phyloP scores from a whole-genome alignment of 495 filamentous ascomycete genomes.

The Ascobolus immersus region DNA sequence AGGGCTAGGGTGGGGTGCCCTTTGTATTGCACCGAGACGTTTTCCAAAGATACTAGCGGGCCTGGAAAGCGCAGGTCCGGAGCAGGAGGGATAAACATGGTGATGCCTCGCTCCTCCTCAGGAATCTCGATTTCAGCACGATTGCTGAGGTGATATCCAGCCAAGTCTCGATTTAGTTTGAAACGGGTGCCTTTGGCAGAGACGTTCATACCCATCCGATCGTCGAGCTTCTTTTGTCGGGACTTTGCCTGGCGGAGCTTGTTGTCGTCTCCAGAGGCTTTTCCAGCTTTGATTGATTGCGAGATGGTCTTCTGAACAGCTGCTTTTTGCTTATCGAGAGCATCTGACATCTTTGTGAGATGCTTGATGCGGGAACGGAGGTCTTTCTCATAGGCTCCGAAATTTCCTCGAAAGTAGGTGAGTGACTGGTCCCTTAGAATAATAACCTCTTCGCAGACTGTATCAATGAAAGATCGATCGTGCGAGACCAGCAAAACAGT shows the following conservation, averaged over 20 bases:
- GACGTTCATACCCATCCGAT: constrained; percentile 49
- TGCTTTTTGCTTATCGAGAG: constrained; percentile 46
- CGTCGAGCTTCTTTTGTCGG: constrained; percentile 56
- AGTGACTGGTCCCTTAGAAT: constrained; percentile 42
- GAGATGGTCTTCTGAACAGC: constrained; percentile 53
- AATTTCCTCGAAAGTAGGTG: constrained; percentile 42
- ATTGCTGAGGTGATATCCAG: constrained; percentile 28
- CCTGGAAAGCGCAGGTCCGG: constrained; percentile 50
- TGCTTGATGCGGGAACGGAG: constrained; percentile 17
- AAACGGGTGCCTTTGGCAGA: constrained; percentile 43
- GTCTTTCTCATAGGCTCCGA: constrained; percentile 41
- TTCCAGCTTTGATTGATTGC: constrained; percentile 41
- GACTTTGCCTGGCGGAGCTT: constrained; percentile 54
- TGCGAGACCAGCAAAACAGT: constrained; percentile 54
- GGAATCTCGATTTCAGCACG: constrained; percentile 46
- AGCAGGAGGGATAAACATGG: constrained; percentile 31
- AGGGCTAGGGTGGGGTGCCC: constrained; percentile 19
- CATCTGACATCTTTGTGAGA: constrained; percentile 49
- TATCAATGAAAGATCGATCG: constrained; percentile 48
- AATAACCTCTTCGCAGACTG: constrained; percentile 49
- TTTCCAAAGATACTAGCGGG: constrained; percentile 40
- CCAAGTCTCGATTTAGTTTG: constrained; percentile 50
- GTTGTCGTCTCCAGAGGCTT: constrained; percentile 49
- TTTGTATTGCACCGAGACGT: constrained; percentile 32
- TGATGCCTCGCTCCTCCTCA: constrained; percentile 32